phyloP scores from a whole-genome alignment of 441 rosid genomes.

The Croton laevigatus region DNA sequence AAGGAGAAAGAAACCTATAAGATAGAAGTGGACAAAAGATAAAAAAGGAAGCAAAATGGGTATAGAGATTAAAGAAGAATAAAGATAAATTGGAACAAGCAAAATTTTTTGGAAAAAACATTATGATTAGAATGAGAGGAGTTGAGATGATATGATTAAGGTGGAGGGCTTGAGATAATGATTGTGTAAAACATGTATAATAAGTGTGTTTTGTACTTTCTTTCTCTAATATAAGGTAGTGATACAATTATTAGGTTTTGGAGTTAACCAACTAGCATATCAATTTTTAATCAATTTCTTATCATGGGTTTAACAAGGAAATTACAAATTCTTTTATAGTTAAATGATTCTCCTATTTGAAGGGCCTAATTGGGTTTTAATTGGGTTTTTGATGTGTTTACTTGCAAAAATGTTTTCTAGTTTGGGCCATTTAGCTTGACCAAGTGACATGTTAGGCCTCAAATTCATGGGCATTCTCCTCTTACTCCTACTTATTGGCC shows the following conservation, averaged over 20 bases:
- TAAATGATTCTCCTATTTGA: neutral
- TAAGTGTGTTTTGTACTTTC: slow-evolving; percentile 47
- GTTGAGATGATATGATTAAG: slow-evolving; percentile 36
- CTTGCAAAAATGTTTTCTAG: no score
- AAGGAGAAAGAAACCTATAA: neutral
- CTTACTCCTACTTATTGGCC: no score
- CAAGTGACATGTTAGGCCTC: neutral
- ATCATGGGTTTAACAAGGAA: slow-evolving; percentile 9
- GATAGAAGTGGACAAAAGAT: slow-evolving; percentile 2
- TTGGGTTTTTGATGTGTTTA: no score
- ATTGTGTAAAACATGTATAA: slow-evolving; percentile 39
- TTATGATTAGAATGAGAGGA: slow-evolving; percentile 27
- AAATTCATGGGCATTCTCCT: neutral
- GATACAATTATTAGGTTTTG: slow-evolving; percentile 28
- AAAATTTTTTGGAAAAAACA: neutral
- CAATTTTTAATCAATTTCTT: slow-evolving; percentile 8
- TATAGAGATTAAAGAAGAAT: neutral
- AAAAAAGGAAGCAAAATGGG: neutral
- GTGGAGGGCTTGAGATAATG: slow-evolving; percentile 33
- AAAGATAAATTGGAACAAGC: slow-evolving; percentile 13
- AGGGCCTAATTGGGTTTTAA: neutral
- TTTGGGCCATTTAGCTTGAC: no score
- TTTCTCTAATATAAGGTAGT: slow-evolving; percentile 28
- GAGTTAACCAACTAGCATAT: slow-evolving; percentile 1
- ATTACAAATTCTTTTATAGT: neutral